Evolutionary conservation across 495 filamentous ascomycete genomes (phyloP).

Genomic region (Aspergillus panamensis): DNA sequence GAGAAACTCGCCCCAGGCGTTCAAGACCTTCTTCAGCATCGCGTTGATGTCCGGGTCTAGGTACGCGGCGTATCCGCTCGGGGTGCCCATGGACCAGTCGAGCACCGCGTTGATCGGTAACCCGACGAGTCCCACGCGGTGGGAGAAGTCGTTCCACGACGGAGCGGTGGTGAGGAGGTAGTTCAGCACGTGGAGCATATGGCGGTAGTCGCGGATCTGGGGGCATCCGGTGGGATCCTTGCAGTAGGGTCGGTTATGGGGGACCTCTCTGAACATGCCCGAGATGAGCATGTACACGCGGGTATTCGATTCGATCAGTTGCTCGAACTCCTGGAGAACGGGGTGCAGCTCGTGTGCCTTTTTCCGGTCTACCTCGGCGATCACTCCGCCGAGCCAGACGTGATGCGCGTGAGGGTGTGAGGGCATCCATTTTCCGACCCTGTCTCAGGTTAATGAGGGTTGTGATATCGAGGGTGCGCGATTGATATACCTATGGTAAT

Average conservation of each 20-base stretch:
- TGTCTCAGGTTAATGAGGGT: not conserved
- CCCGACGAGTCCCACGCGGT: conserved; percentile 60
- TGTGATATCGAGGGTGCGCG: too few relatives aligned
- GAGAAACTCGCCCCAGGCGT: conserved; percentile 63
- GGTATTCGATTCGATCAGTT: conserved; percentile 45
- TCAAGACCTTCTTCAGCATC: conserved; percentile 64
- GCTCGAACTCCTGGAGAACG: conserved; percentile 40
- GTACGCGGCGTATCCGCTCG: conserved; percentile 62
- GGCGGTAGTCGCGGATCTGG: conserved; percentile 60
- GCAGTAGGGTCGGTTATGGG: conserved; percentile 50
- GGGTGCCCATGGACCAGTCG: conserved; percentile 71
- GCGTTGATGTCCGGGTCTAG: conserved; percentile 63
- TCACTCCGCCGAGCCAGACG: conserved; percentile 36
- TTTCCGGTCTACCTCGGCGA: conserved; percentile 29
- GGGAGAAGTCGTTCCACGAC: conserved; percentile 51
- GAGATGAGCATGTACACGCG: conserved; percentile 36
- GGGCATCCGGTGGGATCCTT: conserved; percentile 56
- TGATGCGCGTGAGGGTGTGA: conserved; percentile 27
- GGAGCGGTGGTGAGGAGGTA: conserved; percentile 60
- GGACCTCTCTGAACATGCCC: conserved; percentile 67
- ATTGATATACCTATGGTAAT: too few relatives aligned
- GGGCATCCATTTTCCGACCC: conserved; percentile 41
- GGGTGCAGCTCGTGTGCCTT: conserved; percentile 29
- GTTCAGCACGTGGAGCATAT: conserved; percentile 64
- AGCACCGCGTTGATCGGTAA: conserved; percentile 66